Evolutionary conservation across 2,329 filamentous ascomycete genomes (phyloP), one percentile per base, ranked within the genome.

Genomic region (Diaporthe citrichinensis): DNA sequence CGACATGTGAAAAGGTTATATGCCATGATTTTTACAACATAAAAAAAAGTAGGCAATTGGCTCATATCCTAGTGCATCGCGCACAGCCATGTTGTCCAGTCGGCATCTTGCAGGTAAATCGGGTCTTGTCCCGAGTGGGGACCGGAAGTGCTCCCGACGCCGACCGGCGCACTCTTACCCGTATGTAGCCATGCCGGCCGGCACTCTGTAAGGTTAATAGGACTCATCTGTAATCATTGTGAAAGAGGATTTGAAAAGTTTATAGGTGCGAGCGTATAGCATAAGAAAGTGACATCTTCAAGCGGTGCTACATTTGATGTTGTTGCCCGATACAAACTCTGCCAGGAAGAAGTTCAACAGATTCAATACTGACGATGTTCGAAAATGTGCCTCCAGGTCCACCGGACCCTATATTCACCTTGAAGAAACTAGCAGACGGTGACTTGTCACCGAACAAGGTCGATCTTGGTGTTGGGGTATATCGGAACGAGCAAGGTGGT

Each of bases 391-490:
- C 36, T 23, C 57, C 57, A 3, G 34, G 57, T 25, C 57, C 57
- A 25, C 57, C 34, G 34, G 57, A 61, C 14, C 34, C 57, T 4
- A 10, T 61, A 39, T 61, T 61, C 34, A 39, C 34, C 17, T 78
- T 85, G n/a, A 84, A 83, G 72, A 78, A 78, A 12, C 76, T 77
- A n/a, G 80, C 81, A 8, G 81, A 83, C 44, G 78, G 74, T 31
- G 84, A 85, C 51, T 73, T 62, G 2, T 78, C 76, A 20, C 78
- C 80, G 0, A 72, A 79, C 20, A 85, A 85, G 72, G 81, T 84
- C 12, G 83, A 85, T 67, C 77, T 85, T 7, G 83, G 83, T 15
- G 83, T 84, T 17, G 84, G 83, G 0, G 81, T 85, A 28, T 85
- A 84, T 73, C 78, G 83, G 9, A 83, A 82, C 51, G 82, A 84